A percentile compares a stretch with the other conserved stretches of the same genome.
phyloP scores from a whole-genome alignment of 495 filamentous ascomycete species.

The Xylaria flabelliformis region DNA sequence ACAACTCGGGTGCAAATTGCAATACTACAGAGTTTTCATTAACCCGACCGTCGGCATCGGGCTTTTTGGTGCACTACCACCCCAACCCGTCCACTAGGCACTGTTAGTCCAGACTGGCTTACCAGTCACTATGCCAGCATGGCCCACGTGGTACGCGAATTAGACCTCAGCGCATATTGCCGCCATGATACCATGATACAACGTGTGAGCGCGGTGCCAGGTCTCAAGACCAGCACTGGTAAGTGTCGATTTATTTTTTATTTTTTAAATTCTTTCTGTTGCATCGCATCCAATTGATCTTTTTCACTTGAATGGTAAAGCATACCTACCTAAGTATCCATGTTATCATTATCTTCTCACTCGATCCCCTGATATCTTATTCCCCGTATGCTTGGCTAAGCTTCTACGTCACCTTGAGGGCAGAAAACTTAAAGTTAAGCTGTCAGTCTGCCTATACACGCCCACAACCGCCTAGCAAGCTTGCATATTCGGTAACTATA shows the following conservation, averaged over 20 bases:
- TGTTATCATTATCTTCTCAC: background rate
- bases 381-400: slow-evolving; percentile 7
- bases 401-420: background rate
- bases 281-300: background rate
- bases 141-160: slow-evolving; percentile 50
- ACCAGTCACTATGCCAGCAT: slow-evolving; percentile 41
- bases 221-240: slow-evolving; percentile 58
- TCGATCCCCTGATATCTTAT: background rate
- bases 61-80: slow-evolving; percentile 21
- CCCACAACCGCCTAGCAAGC: background rate
- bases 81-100: slow-evolving; percentile 19
- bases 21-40: slow-evolving; percentile 28
- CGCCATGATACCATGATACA: slow-evolving; percentile 49
- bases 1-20: slow-evolving; percentile 29
- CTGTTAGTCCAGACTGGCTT: slow-evolving; percentile 9
- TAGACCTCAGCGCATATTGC: slow-evolving; percentile 53
- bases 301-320: background rate
- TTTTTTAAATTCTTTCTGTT: slow-evolving; percentile 9
- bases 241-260: slow-evolving; percentile 32
- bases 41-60: slow-evolving; percentile 18
- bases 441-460: background rate
- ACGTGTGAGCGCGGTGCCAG: slow-evolving; percentile 53
- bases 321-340: background rate
- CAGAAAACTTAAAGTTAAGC: background rate
- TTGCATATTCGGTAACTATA: slow-evolving; percentile 21